Evolutionary conservation across 1,284 basidiomycete genomes (phyloP).

Genomic region (Irpex sp.): DNA sequence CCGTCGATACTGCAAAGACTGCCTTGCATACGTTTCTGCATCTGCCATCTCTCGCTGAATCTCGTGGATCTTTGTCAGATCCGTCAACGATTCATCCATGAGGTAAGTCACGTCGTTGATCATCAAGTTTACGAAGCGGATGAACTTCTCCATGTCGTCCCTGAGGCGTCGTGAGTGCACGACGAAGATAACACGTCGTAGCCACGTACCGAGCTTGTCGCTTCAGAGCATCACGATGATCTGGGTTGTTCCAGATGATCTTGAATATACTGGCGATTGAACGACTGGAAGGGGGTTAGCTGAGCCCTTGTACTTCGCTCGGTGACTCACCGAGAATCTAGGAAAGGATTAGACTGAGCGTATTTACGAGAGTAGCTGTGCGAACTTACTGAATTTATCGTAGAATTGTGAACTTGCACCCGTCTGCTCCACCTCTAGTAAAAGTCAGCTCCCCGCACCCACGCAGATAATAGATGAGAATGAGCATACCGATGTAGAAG

Average conservation of each 20-base stretch:
- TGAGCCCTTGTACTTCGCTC: not conserved
- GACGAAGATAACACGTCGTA: not conserved
- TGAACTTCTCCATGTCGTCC: slow-evolving; percentile 84
- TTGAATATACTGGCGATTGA: slow-evolving; percentile 86
- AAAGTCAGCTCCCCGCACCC: not conserved
- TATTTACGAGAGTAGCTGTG: slow-evolving; percentile 5
- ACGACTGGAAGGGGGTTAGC: slow-evolving; percentile 42
- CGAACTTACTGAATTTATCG: slow-evolving; percentile 87
- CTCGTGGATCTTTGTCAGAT: slow-evolving; percentile 84
- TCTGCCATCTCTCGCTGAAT: slow-evolving; percentile 87
- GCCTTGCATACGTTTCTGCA: slow-evolving; percentile 61
- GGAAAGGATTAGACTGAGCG: slow-evolving; percentile 1
- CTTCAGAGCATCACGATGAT: slow-evolving; percentile 82
- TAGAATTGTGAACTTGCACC: slow-evolving; percentile 98
- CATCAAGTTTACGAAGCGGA: slow-evolving; percentile 95
- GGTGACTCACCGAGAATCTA: slow-evolving; percentile 52
- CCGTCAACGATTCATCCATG: slow-evolving; percentile 93
- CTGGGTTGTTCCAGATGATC: slow-evolving; percentile 85
- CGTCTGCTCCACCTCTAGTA: slow-evolving; percentile 91
- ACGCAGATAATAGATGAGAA: no score
- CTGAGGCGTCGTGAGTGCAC: slow-evolving; percentile 28
- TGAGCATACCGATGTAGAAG: slow-evolving; percentile 83
- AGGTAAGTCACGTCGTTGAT: slow-evolving; percentile 99
- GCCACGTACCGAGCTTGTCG: slow-evolving; percentile 66
- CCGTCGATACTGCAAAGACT: slow-evolving; percentile 70